Evolutionary conservation across 441 rosid species (phyloP).

Genomic region (Erodium chrysanthum): DNA sequence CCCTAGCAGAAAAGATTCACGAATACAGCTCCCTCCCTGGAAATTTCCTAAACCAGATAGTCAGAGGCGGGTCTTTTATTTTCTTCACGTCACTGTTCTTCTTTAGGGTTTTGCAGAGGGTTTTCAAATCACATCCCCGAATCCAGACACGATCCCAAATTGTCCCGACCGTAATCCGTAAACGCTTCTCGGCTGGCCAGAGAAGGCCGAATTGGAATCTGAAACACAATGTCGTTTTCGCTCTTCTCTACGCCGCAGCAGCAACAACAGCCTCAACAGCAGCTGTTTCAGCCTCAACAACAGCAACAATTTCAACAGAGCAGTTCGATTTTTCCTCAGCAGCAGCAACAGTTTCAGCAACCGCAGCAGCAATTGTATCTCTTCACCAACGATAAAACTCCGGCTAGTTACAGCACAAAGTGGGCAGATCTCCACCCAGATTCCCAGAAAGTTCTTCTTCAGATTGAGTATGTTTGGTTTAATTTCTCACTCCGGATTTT

Average conservation of each 20-base stretch:
- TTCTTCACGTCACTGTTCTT: neutral
- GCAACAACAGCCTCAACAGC: no score
- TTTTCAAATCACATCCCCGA: neutral
- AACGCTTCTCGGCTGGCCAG: neutral
- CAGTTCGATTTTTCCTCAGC: constrained; percentile 20
- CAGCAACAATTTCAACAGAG: constrained; percentile 8
- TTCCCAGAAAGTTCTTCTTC: constrained; percentile 73
- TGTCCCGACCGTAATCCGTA: neutral
- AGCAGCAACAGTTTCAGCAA: constrained; percentile 28
- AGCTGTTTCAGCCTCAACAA: constrained; percentile 18
- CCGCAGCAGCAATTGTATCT: constrained; percentile 62
- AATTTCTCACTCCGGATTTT: neutral
- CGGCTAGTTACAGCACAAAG: constrained; percentile 78
- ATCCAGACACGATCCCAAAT: neutral
- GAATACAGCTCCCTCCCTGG: neutral
- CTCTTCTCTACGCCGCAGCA: constrained; percentile 27
- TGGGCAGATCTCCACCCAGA: constrained; percentile 98
- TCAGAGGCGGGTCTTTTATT: constrained; percentile 1
- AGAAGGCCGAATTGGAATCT: neutral
- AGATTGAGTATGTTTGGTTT: constrained; percentile 59
- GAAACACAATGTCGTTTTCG: neutral
- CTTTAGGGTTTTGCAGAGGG: constrained; percentile 6
- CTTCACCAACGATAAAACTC: constrained; percentile 69
- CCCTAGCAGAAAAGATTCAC: neutral
- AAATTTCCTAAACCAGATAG: neutral